phyloP scores from a whole-genome alignment of 345 rosid genomes.

The Reutealis trisperma region DNA sequence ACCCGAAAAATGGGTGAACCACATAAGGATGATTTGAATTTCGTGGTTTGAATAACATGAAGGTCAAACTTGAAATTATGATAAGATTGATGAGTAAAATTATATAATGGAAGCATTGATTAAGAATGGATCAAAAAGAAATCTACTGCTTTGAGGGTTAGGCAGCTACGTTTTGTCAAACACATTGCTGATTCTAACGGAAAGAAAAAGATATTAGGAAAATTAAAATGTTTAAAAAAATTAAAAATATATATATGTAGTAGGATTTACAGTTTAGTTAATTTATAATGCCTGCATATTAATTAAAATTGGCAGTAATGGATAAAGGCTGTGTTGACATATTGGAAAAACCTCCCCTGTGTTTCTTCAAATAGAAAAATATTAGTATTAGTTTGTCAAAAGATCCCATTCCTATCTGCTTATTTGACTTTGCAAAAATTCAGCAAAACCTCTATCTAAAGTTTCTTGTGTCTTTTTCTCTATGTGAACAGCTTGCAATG shows the following conservation, averaged over 20 bases:
- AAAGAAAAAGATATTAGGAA: neutral
- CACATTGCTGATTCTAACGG: neutral
- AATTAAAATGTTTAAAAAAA: too few species aligned
- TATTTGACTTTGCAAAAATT: neutral
- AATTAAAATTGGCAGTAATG: too few species aligned
- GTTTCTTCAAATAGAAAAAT: too few species aligned
- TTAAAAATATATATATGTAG: neutral
- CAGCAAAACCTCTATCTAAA: neutral
- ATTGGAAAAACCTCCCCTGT: too few species aligned
- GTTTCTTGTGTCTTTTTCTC: neutral
- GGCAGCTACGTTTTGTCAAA: constrained; percentile 18
- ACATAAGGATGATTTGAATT: neutral
- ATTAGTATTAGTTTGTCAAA: too few species aligned
- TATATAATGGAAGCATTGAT: neutral
- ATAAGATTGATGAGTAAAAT: too few species aligned
- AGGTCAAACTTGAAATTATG: constrained; percentile 5
- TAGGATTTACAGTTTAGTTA: too few species aligned
- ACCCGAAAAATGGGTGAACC: neutral
- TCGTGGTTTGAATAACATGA: neutral
- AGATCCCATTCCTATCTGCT: too few species aligned
- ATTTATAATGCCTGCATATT: too few species aligned
- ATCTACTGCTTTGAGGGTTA: neutral
- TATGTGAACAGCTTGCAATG: constrained; percentile 41
- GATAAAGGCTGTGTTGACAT: too few species aligned
- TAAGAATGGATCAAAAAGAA: neutral